Percentiles rank a stretch among this genome's conserved stretches.
Conservation (phyloP, 2,329 filamentous ascomycete species). For the Aureobasidium sp. region DNA sequence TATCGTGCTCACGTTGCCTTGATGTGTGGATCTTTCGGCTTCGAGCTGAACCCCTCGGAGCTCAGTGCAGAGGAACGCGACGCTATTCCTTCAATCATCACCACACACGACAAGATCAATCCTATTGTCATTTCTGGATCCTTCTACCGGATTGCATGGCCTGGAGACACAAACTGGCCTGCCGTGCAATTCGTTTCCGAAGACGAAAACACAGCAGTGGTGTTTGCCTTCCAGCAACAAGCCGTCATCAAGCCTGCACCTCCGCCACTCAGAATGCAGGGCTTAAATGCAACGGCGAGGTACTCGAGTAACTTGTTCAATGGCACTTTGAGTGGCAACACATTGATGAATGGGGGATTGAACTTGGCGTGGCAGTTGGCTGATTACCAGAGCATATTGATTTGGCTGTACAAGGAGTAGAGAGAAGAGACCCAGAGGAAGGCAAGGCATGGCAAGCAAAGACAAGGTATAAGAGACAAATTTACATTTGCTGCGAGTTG, state of each 20-base stretch:
- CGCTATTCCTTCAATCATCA: conserved; percentile 49
- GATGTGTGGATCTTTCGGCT: conserved; percentile 62
- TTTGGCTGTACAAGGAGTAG: conserved; percentile 46
- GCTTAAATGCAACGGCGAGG: conserved; percentile 47
- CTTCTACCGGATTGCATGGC: conserved; percentile 53
- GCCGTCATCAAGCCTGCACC: conserved; percentile 47
- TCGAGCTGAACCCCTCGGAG: conserved; percentile 54
- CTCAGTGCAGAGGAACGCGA: conserved; percentile 46
- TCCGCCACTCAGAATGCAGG: conserved; percentile 50
- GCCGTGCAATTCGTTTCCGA: conserved; percentile 53
- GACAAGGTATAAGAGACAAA: no score
- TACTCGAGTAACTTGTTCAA: conserved; percentile 49
- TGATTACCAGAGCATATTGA: conserved; percentile 53
- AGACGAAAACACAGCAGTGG: conserved; percentile 43
- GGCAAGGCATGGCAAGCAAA: no score
- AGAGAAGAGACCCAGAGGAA: no score
- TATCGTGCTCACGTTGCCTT: conserved; percentile 62
- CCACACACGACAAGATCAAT: conserved; percentile 49
- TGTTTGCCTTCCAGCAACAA: conserved; percentile 56
- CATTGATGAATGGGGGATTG: conserved; percentile 56
- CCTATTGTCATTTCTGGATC: conserved; percentile 53
- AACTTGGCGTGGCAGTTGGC: conserved; percentile 43
- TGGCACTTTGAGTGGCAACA: conserved; percentile 49
- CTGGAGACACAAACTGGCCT: conserved; percentile 55
- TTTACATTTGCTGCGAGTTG: no score